These are phyloP conservation scores for Selenicereus undatus DNA, from an alignment of 148 eudicot species.

Conservation along the genomic window DNA sequence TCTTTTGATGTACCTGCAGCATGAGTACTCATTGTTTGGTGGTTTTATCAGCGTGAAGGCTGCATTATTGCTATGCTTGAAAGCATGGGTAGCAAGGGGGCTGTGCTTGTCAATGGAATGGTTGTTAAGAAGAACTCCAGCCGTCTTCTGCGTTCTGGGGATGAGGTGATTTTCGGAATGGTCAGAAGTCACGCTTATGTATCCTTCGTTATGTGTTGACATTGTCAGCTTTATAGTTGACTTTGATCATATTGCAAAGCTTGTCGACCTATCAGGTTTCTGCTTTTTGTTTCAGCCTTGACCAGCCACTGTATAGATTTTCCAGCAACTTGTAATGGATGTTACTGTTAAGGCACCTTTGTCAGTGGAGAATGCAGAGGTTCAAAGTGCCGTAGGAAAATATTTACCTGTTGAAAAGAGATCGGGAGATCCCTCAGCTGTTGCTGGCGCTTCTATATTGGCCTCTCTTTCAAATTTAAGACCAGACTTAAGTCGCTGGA, in stretches of 20 bases:
- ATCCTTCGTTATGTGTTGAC: conserved; percentile 35
- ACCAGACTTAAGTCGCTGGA: conserved; percentile 55
- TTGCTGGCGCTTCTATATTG: conserved; percentile 78
- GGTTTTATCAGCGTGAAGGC: conserved; percentile 62
- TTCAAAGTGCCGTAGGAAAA: conserved; percentile 46
- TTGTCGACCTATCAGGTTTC: conserved; percentile 5
- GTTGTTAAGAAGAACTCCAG: conserved; percentile 49
- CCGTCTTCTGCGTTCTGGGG: conserved; percentile 72
- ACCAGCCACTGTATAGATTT: conserved; percentile 44
- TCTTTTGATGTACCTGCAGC: conserved; percentile 32
- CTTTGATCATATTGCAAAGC: conserved; percentile 3
- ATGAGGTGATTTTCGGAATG: conserved; percentile 66
- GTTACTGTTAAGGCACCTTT: conserved; percentile 55
- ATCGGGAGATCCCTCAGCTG: conserved; percentile 79
- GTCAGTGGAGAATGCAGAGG: conserved; percentile 49
- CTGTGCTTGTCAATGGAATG: conserved; percentile 77
- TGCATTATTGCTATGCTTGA: conserved; percentile 65
- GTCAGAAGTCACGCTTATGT: conserved; percentile 79
- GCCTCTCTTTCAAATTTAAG: conserved; percentile 75
- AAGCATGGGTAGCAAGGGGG: conserved; percentile 77
- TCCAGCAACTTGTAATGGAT: conserved; percentile 56
- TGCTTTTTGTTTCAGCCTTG: conserved; percentile 35
- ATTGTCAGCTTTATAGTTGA: background rate
- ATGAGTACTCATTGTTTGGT: conserved; percentile 42
- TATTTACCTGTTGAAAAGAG: conserved; percentile 54